Evolutionary conservation across 2,329 filamentous ascomycete species (phyloP).

Genomic region (Karstenula rhodostoma): DNA sequence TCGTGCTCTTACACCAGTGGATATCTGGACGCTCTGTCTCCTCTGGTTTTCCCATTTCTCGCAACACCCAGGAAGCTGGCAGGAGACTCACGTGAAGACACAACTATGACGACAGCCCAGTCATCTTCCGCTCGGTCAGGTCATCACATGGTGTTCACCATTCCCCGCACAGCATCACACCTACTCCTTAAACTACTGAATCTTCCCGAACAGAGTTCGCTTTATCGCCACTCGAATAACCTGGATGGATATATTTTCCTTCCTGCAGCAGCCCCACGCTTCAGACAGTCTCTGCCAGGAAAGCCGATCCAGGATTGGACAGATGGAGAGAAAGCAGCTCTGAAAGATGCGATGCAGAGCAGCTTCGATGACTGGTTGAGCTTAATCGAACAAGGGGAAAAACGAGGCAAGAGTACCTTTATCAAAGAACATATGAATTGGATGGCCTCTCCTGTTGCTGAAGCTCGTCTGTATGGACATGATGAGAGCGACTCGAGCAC

Average conservation of each 20-base stretch:
- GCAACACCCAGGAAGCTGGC: neutral
- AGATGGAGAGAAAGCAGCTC: conserved; percentile 3
- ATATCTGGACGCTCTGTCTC: neutral
- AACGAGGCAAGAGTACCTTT: conserved; percentile 19
- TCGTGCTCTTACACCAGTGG: too few relatives aligned
- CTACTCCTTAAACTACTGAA: conserved; percentile 33
- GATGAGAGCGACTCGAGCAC: neutral
- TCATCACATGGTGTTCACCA: conserved; percentile 31
- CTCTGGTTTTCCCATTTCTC: neutral
- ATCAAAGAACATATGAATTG: conserved; percentile 34
- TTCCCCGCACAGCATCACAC: conserved; percentile 35
- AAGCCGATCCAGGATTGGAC: conserved; percentile 21
- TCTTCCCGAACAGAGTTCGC: conserved; percentile 24
- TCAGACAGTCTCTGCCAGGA: conserved; percentile 17
- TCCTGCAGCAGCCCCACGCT: conserved; percentile 18
- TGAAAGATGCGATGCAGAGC: conserved; percentile 17
- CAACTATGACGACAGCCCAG: conserved; percentile 8
- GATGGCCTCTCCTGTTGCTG: conserved; percentile 20
- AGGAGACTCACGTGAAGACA: neutral
- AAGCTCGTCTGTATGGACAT: conserved; percentile 18
- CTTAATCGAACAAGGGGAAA: conserved; percentile 14
- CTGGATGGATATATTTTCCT: conserved; percentile 34
- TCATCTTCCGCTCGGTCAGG: neutral
- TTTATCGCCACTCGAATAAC: conserved; percentile 21
- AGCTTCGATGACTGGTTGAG: conserved; percentile 14